Base-by-base conservation (phyloP, 371 early-diverging fungal genomes). In the Rhizomucor pusillus region DNA sequence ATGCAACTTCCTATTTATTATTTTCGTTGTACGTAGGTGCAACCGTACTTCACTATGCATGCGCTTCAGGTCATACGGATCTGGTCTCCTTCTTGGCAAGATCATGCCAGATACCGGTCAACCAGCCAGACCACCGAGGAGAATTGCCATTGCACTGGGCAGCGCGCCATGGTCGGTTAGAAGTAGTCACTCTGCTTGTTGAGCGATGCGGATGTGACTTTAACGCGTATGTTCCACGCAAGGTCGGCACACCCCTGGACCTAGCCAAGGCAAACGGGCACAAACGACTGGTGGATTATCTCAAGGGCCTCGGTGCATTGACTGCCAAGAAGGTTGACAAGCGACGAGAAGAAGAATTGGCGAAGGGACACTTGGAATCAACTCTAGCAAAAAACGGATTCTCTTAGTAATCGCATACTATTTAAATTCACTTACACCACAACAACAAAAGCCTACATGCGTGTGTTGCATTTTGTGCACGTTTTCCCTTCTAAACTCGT, bases 141-240 rank as follows among this genome's bases (percentile, higher is more conserved):
- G 73, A 77, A 47, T 40, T 57, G 14, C 69, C 73, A 19, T 45
- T 77, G 9, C 77, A 73, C 47, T 77, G 71, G 71, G 77, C 77
- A 6, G 67, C 71, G 13, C 54, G 67, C 9, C 61, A 69, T 49
- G 77, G 73, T 10, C 66, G 67, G 23, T 39, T 73, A 14, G 77
- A 76, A 46, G 71, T 73, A 0, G 66, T 67, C 22, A 65, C 73
- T 0, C 56, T 73, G 9, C 47, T 73, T 3, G 61, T 77, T 11
- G 77, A 77, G 53, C 54, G 69, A 10, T 77, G 62, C 55, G 69
- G 71, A 0, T 69, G 69, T 34, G 69, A 73, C 44, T 60, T 58
- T 25, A 73, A 77, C 54, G 37, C 66, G 0, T 77, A 71, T 57
- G 59, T 71, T 1, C 69, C 71, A 29, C 67, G 67, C 11, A 71